Evolutionary conservation across 192 early-diverging fungal genomes (phyloP).

Genomic region (Podila minutissima): DNA sequence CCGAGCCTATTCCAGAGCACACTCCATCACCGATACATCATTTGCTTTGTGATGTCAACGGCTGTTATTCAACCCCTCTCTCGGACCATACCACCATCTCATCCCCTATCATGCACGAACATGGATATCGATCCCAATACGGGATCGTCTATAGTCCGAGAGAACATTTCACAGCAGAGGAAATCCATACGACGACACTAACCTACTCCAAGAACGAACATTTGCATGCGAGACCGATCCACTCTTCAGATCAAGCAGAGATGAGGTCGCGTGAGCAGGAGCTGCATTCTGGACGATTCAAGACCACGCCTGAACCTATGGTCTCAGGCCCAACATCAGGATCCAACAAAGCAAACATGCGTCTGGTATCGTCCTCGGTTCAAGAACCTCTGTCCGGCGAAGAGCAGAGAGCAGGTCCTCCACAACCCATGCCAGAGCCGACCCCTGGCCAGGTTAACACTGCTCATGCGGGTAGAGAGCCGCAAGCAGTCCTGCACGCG

Average conservation of each 20-base stretch:
- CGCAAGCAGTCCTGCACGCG: not conserved
- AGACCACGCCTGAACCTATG: conserved; percentile 11
- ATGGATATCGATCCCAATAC: not conserved
- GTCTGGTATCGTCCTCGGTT: no score
- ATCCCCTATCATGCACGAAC: not conserved
- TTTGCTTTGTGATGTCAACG: not conserved
- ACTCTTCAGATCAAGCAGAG: not conserved
- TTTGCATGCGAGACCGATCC: not conserved
- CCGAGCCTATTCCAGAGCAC: conserved; percentile 21
- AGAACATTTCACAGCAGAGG: conserved; percentile 1
- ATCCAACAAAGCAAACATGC: no score
- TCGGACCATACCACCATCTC: not conserved
- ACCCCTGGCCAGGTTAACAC: not conserved
- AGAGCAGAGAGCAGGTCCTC: conserved; percentile 11
- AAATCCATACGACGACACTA: conserved; percentile 13
- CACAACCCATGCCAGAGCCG: conserved; percentile 12
- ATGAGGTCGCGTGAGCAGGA: not conserved
- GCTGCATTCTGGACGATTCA: not conserved
- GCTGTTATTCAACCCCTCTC: not conserved
- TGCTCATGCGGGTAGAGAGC: not conserved
- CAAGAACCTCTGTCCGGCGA: not conserved
- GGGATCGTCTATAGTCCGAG: conserved; percentile 22
- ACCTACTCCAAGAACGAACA: conserved; percentile 13
- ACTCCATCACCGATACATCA: not conserved
- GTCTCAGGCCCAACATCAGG: not conserved